These are phyloP conservation scores for Venturia aucupariae DNA, from an alignment of 2,329 filamentous ascomycete species.

Conservation along the genomic window DNA sequence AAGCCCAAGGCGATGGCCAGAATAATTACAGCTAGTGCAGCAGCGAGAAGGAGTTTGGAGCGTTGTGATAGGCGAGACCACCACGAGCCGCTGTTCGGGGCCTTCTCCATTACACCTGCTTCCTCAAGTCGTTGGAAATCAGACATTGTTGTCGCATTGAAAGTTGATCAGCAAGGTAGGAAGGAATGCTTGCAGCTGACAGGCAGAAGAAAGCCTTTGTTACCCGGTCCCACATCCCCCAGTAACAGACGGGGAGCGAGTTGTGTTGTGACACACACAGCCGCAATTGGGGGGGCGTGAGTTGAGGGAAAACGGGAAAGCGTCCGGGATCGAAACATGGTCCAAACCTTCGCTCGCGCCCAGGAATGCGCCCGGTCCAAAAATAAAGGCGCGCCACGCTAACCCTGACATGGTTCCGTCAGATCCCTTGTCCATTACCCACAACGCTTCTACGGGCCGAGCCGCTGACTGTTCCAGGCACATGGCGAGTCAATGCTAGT, in stretches of 20 bases:
- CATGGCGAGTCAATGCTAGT: background rate
- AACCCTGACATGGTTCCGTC: background rate
- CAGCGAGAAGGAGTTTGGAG: background rate
- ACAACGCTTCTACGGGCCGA: background rate
- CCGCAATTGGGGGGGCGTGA: background rate
- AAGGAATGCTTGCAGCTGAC: background rate
- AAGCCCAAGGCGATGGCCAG: constrained; percentile 40
- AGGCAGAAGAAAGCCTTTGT: background rate
- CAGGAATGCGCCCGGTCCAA: background rate
- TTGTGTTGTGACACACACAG: background rate
- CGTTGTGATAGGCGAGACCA: background rate
- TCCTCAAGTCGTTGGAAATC: constrained; percentile 3
- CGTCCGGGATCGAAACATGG: background rate
- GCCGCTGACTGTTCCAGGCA: background rate
- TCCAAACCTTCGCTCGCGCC: background rate
- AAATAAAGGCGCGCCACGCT: background rate
- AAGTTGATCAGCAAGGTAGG: background rate
- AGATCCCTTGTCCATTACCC: too few species aligned
- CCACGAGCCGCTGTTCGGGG: background rate
- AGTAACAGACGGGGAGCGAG: background rate
- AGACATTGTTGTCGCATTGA: background rate
- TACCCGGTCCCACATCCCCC: background rate
- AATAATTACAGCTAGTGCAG: constrained; percentile 19
- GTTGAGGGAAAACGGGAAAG: background rate
- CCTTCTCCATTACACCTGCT: background rate